These are phyloP conservation scores for Boletellus ananas DNA, from an alignment of 768 basidiomycete genomes.

Conservation along the genomic window DNA sequence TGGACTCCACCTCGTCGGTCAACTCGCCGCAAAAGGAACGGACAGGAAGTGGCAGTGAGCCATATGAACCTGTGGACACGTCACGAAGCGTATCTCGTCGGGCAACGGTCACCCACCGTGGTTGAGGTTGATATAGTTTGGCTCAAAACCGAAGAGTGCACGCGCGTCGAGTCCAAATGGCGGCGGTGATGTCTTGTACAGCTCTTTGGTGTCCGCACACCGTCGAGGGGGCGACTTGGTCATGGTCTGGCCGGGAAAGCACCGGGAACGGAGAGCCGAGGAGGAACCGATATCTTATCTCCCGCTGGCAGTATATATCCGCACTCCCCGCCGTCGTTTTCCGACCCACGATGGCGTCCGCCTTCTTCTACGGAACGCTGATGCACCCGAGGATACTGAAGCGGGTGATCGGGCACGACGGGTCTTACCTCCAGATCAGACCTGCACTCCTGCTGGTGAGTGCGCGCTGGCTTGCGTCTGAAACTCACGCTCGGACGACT, in stretches of 20 bases:
- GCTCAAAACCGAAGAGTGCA: slow-evolving; percentile 53
- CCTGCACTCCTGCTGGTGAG: slow-evolving; percentile 73
- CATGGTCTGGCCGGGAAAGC: too few relatives aligned
- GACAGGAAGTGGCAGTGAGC: slow-evolving; percentile 53
- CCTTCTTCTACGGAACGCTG: slow-evolving; percentile 89
- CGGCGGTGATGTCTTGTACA: slow-evolving; percentile 32
- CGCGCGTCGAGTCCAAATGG: slow-evolving; percentile 54
- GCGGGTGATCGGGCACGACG: slow-evolving; percentile 70
- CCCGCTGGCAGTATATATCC: background rate
- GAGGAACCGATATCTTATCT: background rate
- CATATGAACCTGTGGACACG: slow-evolving; percentile 50
- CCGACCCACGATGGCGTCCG: slow-evolving; percentile 33
- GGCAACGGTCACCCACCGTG: slow-evolving; percentile 40
- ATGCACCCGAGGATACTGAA: slow-evolving; percentile 83
- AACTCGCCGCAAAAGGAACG: slow-evolving; percentile 41
- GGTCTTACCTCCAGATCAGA: slow-evolving; percentile 57
- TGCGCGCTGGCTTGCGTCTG: background rate
- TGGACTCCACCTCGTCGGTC: slow-evolving; percentile 43
- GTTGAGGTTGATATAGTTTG: slow-evolving; percentile 62
- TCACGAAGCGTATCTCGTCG: background rate
- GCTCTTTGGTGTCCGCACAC: background rate
- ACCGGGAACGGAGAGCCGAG: too few relatives aligned
- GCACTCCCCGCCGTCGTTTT: background rate
- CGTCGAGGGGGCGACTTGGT: background rate
- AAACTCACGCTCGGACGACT: background rate